A percentile compares a stretch with the other conserved stretches of the same genome.
Evolutionary conservation across 2,329 filamentous ascomycete genomes (phyloP).

Genomic region (Drechmeria coniospora): DNA sequence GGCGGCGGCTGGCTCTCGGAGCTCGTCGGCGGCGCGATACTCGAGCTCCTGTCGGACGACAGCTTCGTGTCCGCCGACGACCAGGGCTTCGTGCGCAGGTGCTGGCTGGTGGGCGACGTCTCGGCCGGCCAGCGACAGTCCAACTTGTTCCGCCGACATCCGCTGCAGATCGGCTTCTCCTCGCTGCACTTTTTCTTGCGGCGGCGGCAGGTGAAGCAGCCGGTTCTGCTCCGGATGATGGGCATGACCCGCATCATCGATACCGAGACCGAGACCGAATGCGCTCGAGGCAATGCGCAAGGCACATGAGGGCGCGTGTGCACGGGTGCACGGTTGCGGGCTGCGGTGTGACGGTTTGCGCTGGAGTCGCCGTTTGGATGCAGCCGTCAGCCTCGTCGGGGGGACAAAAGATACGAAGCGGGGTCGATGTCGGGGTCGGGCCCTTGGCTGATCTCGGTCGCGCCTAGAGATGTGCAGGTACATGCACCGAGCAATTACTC

Average conservation of each 20-base stretch:
- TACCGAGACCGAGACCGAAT: not conserved
- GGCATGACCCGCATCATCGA: conserved; percentile 15
- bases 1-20: conserved; percentile 1
- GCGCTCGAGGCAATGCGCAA: too few relatives aligned
- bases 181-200: conserved; percentile 41
- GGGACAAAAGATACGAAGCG: too few relatives aligned
- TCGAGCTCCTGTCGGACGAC: conserved; percentile 4
- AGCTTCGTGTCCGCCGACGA: not conserved
- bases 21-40: conserved; percentile 5
- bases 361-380: too few relatives aligned
- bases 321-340: too few relatives aligned
- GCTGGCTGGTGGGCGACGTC: conserved; percentile 1
- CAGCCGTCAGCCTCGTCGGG: too few relatives aligned
- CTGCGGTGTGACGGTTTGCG: too few relatives aligned
- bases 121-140: conserved; percentile 32
- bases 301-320: too few relatives aligned
- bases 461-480: too few relatives aligned
- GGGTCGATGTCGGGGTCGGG: too few relatives aligned
- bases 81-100: conserved; percentile 1
- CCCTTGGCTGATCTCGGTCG: too few relatives aligned
- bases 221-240: conserved; percentile 22
- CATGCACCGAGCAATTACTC: too few relatives aligned
- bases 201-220: conserved; percentile 33
- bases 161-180: conserved; percentile 33
- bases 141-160: conserved; percentile 36